Base-by-base conservation (phyloP, 352 stramenopile species). In the Aphanomyces astaci region DNA sequence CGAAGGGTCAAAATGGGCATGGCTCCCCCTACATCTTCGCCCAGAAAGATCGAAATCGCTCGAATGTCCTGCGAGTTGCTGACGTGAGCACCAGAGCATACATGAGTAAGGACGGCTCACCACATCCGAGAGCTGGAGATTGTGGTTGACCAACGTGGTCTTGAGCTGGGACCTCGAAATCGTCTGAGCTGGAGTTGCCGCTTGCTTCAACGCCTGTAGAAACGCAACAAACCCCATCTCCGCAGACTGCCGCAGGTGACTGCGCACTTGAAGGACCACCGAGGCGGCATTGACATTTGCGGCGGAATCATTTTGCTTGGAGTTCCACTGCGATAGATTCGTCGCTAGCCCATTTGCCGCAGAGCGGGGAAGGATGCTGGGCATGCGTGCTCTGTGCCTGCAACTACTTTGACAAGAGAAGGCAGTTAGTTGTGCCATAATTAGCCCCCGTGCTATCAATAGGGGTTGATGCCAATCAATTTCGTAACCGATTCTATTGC, bases 311-410 rank as follows among this genome's bases (percentile, higher is more conserved):
- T 91, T 82, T 63, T 91, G 83, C 57, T 77, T 56, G 19, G 69
- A 72, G 72, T 89, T 88, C 83, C 83, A 91, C 65, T 89, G 77
- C 30, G 78, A 88, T 32, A 91, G 70, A 62, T 82, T 88, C 63
- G 81, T 82, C 30, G 78, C 27, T 33, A 28, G 13, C 17, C n/a
- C 24, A 4, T 36, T 33, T 15, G 28, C 24, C 27, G 40, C 2
- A 40, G 62, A 40, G 27, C 39, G 49, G 19, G 62, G n/a, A 22
- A 31, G n/a, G 51, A 68, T 59, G 40, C 40, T 68, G 5, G 62
- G 40, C 40, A 68, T 59, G 51, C 30, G 51, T 55, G 51, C 22
- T 22, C 25, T 59, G 13, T 19, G 25, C 4, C 17, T 32, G 51
- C 51, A 59, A 59, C 51, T 9, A 59, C 51, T 59, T 59, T 32